Conservation (phyloP, 2,329 filamentous ascomycete genomes). For the Colletotrichum tofieldiae region DNA sequence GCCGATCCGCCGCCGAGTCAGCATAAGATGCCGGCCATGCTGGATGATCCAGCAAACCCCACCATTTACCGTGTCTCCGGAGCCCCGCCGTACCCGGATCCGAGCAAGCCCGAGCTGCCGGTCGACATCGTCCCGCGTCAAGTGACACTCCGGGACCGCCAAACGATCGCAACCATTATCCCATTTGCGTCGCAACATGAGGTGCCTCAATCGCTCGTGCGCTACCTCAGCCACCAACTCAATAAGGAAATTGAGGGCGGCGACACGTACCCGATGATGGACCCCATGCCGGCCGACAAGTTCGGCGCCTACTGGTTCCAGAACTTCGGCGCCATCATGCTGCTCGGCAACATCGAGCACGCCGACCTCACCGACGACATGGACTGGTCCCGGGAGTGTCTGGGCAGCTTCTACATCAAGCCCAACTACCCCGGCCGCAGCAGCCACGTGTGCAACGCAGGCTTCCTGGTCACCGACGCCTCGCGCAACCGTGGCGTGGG, state of each 20-base stretch:
- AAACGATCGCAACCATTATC: slow-evolving; percentile 86
- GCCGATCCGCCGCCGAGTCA: slow-evolving; percentile 21
- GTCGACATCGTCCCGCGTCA: slow-evolving; percentile 79
- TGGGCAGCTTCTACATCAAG: slow-evolving; percentile 95
- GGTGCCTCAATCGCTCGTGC: slow-evolving; percentile 82
- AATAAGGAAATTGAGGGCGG: slow-evolving; percentile 94
- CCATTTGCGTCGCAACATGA: slow-evolving; percentile 84
- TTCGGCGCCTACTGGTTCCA: slow-evolving; percentile 93
- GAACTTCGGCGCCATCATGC: slow-evolving; percentile 90
- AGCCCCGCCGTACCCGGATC: slow-evolving; percentile 75
- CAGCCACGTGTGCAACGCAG: slow-evolving; percentile 92
- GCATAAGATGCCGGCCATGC: slow-evolving; percentile 79
- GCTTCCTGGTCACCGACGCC: slow-evolving; percentile 82
- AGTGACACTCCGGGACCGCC: slow-evolving; percentile 86
- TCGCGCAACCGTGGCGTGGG: slow-evolving; percentile 82
- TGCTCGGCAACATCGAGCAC: slow-evolving; percentile 81
- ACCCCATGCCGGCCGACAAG: slow-evolving; percentile 79
- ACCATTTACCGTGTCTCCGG: slow-evolving; percentile 81
- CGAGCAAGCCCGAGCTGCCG: slow-evolving; percentile 75
- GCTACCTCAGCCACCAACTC: slow-evolving; percentile 86
- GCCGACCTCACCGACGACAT: slow-evolving; percentile 71
- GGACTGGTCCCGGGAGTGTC: slow-evolving; percentile 86
- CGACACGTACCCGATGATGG: slow-evolving; percentile 92
- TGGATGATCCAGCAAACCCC: slow-evolving; percentile 82
- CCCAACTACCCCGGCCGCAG: slow-evolving; percentile 93